Evolutionary conservation across 78 protist genomes (phyloP), one percentile per base, ranked within the genome.

Genomic region (Dictyostelium firmibasis): DNA sequence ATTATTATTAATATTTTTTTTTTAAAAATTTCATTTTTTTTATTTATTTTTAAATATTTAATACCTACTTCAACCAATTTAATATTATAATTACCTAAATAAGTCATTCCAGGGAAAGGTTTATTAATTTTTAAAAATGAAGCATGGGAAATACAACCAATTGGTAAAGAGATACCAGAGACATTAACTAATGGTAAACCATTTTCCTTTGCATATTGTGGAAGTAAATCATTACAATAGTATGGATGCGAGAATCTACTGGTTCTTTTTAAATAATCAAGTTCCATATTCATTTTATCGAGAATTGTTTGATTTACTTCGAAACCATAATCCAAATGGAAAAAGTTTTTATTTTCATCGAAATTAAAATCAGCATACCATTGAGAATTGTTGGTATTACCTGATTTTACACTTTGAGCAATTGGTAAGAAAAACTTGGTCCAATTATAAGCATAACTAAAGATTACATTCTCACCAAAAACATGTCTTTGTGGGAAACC

Each of bases 371-470:
- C 81, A 10, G 16, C 43, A 74, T 74, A 74, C 75, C 75, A 67
- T 67, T 67, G 29, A 27, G 75, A 3, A 4, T 67, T 67, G 20
- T 57, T 57, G 2, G 67, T 57, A 67, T 9, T 67, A 67, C 75
- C 75, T 16, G 44, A 13, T 74, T 74, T 74, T 2, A 77, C 83
- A 23, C 27, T 77, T 41, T 77, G 13, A 3, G 57, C 57, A 25
- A 43, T 18, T 0, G 83, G 64, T n/a, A 23, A 41, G 31, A 41
- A 77, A n/a, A 2, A 13, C n/a, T 77, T 77, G 0, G 94, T 81
- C 94, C 94, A 89, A 67, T 89, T 81, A 1, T 18, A 64, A 13
- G 74, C 9, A 25, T 79, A 89, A 70, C 83, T 50, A 35, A 47
- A 69, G 4, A 38, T 41, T 11, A 89, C 53, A 16, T 44, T 36